A percentile compares a stretch with the other conserved stretches of the same genome.
These are phyloP conservation scores for Paraurostyla sp. DNA, from an alignment of 73 alveolate species.

Conservation along the genomic window DNA sequence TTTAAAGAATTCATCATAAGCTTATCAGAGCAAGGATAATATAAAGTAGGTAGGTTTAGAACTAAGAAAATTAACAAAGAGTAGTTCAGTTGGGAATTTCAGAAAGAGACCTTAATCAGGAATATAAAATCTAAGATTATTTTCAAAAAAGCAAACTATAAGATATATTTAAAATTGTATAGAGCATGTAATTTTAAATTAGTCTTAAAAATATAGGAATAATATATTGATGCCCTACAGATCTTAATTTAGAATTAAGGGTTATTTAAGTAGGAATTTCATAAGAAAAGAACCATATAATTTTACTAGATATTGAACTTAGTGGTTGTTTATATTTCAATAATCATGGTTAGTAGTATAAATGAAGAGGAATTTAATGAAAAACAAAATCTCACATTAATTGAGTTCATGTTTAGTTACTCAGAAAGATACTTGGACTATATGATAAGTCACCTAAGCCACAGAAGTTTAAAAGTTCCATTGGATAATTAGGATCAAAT, in stretches of 20 bases:
- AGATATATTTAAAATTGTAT: background rate
- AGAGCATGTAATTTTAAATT: background rate
- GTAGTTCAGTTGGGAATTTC: background rate
- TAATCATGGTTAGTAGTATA: background rate
- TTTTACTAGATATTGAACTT: background rate
- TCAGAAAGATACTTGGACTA: background rate
- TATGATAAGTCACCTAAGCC: slow-evolving; percentile 10
- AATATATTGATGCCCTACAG: slow-evolving; percentile 3
- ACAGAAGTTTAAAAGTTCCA: background rate
- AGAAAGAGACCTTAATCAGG: too few species aligned
- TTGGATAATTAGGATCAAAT: background rate
- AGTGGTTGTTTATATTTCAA: background rate
- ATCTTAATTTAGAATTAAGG: background rate
- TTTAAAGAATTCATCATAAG: too few species aligned
- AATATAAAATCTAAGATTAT: too few species aligned
- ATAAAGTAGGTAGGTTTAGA: too few species aligned
- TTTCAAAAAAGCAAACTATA: slow-evolving; percentile 3
- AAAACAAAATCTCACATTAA: background rate
- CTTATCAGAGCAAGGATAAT: too few species aligned
- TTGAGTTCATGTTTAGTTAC: background rate
- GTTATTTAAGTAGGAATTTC: slow-evolving; percentile 10
- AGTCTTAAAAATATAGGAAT: background rate
- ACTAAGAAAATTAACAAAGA: background rate
- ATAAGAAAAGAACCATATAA: background rate
- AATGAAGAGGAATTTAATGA: background rate